Evolutionary conservation across 345 rosid species (phyloP).

Genomic region (Jatropha curcas): DNA sequence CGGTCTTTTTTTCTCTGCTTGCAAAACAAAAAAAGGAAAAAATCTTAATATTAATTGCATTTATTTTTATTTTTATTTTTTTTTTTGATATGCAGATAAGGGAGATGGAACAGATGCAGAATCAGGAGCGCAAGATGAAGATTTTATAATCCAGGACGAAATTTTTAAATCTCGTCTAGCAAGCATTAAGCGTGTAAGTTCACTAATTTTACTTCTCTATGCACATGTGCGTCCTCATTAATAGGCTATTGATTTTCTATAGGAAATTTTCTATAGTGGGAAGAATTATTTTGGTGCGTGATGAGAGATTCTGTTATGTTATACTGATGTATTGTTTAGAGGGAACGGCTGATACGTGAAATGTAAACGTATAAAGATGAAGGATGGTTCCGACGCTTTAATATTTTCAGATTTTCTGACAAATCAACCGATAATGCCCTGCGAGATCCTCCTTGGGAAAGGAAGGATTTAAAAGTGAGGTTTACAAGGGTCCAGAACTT

Average conservation of each 20-base stretch:
- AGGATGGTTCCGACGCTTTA: slow-evolving; percentile 99
- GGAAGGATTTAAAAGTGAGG: slow-evolving; percentile 99
- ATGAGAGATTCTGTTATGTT: slow-evolving; percentile 98
- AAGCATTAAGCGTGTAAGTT: slow-evolving; percentile 92
- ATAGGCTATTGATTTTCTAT: slow-evolving; percentile 24
- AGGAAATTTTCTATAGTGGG: too few relatives aligned
- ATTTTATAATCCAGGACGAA: slow-evolving; percentile 83
- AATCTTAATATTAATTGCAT: not conserved
- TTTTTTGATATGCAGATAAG: slow-evolving; percentile 70
- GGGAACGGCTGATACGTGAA: slow-evolving; percentile 93
- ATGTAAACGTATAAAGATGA: slow-evolving; percentile 96
- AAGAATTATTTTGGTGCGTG: slow-evolving; percentile 84
- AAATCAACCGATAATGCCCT: slow-evolving; percentile 87
- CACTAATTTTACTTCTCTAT: not conserved
- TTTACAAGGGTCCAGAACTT: slow-evolving; percentile 90
- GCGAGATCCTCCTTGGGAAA: slow-evolving; percentile 92
- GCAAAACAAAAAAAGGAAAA: not conserved
- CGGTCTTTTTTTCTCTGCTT: too few relatives aligned
- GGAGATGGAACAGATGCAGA: slow-evolving; percentile 78
- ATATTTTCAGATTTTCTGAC: slow-evolving; percentile 90
- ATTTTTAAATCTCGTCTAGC: slow-evolving; percentile 90
- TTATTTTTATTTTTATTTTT: too few relatives aligned
- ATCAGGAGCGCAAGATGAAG: slow-evolving; percentile 80
- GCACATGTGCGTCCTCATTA: not conserved
- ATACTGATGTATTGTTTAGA: too few relatives aligned